Evolutionary conservation across 2,329 filamentous ascomycete species (phyloP).

Genomic region (Pyricularia sp.): DNA sequence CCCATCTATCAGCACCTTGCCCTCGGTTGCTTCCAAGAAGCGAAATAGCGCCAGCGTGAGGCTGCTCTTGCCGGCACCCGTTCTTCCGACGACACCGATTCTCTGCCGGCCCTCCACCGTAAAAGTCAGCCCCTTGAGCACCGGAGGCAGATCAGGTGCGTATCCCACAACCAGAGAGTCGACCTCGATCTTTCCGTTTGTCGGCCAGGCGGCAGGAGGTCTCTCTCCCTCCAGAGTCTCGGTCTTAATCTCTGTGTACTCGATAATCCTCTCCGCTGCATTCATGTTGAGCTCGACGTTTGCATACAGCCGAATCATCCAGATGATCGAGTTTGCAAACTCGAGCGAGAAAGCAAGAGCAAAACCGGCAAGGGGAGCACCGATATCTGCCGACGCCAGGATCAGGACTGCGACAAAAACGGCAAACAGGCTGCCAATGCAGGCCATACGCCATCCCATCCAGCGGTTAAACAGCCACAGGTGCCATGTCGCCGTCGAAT

Average conservation of each 20-base stretch:
- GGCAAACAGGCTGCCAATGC: constrained; percentile 61
- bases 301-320: constrained; percentile 58
- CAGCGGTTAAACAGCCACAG: constrained; percentile 68
- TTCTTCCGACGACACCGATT: constrained; percentile 69
- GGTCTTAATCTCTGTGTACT: constrained; percentile 61
- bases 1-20: constrained; percentile 61
- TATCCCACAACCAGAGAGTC: constrained; percentile 63
- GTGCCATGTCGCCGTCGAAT: constrained; percentile 56
- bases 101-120: constrained; percentile 56
- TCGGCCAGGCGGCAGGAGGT: constrained; percentile 64
- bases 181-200: constrained; percentile 64
- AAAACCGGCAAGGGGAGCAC: constrained; percentile 65
- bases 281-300: constrained; percentile 73
- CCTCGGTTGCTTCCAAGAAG: constrained; percentile 60
- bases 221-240: constrained; percentile 53
- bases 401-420: constrained; percentile 56
- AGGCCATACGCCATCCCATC: constrained; percentile 64
- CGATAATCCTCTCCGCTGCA: constrained; percentile 63
- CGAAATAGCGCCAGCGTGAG: constrained; percentile 69
- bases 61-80: constrained; percentile 70
- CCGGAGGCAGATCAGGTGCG: constrained; percentile 59
- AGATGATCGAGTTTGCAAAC: constrained; percentile 55
- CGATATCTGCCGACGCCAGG: constrained; percentile 46
- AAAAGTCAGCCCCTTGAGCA: constrained; percentile 62
- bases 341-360: constrained; percentile 65